phyloP scores from a whole-genome alignment of 257 asterid genomes.

The Capsicum pubescens region DNA sequence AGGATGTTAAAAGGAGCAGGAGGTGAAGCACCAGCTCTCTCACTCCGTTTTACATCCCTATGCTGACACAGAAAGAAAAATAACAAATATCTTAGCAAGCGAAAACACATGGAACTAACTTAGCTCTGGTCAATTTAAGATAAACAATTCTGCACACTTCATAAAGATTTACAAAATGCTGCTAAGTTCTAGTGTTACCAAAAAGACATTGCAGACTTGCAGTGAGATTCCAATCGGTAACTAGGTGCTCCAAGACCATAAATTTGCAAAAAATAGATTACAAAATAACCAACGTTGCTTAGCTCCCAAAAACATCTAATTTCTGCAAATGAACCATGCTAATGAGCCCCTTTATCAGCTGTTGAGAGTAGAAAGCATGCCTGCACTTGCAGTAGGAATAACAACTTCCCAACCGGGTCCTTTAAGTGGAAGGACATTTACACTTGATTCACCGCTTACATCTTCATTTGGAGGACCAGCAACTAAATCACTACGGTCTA shows the following conservation, averaged over 20 bases:
- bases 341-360: slow-evolving; percentile 39
- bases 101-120: neutral
- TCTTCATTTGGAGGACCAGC: slow-evolving; percentile 35
- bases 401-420: slow-evolving; percentile 99
- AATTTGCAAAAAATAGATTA: neutral
- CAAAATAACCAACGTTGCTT: slow-evolving; percentile 1
- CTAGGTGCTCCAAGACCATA: neutral
- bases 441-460: slow-evolving; percentile 19
- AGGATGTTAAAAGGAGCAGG: neutral
- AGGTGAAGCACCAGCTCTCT: neutral
- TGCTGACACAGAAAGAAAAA: neutral
- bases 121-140: neutral
- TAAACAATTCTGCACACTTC: neutral
- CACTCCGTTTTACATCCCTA: neutral
- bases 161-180: slow-evolving; percentile 10
- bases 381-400: slow-evolving; percentile 72
- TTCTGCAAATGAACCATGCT: slow-evolving; percentile 4
- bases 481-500: slow-evolving; percentile 83
- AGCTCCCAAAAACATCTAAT: slow-evolving; percentile 29
- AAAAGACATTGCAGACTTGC: neutral
- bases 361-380: slow-evolving; percentile 82
- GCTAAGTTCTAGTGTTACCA: neutral
- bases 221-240: neutral
- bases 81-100: too few species aligned
- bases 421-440: slow-evolving; percentile 55